Evolutionary conservation across 768 basidiomycete species (phyloP), one percentile per base, ranked within the genome.

Genomic region (Pleurotus pulmonarius): DNA sequence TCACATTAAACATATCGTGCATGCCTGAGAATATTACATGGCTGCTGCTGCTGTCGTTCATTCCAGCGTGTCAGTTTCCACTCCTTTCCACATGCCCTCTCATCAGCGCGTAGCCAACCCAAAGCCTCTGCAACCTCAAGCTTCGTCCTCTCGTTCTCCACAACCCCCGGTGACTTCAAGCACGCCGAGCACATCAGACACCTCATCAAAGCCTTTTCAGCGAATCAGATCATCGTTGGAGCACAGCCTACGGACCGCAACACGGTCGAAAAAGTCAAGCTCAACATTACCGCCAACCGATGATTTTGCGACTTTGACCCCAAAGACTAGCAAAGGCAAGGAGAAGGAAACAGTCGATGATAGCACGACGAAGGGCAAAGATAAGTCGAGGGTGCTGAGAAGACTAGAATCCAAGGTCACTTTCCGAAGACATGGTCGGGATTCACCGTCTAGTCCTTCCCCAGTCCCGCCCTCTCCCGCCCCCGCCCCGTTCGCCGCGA

Each of bases 171-270:
- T 71, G 22, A 63, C 74, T 45, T 67, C 58, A 57, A 66, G 58
- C 46, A 65, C 56, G 60, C 63, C 46, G 59, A 62, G 72, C 43
- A 58, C 65, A 8, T 69, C 75, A 26, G 77, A 79, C 49, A 67
- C 77, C 15, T 65, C 73, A 0, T 74, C 79, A 40, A 83, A 76
- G 63, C 75, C 85, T 4, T 83, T 90, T 65, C 80, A 80, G 63
- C 82, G 86, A 41, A 70, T 90, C 56, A 83, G 84, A 55, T 82
- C 86, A 2, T 82, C 86, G 4, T 69, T 90, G 20, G 87, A 87
- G 63, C 83, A 88, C 60, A 84, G 81, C 62, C 60, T 90, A 39
- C 81, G 85, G 49, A 79, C 80, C 11, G 85, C 85, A 51, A 85
- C 85, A 9, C 77, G 83, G 53, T 81, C 84, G 37, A 83, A 74